These are phyloP conservation scores for Leishmania tarentolae DNA, from an alignment of 208 protist genomes.

Conservation along the genomic window DNA sequence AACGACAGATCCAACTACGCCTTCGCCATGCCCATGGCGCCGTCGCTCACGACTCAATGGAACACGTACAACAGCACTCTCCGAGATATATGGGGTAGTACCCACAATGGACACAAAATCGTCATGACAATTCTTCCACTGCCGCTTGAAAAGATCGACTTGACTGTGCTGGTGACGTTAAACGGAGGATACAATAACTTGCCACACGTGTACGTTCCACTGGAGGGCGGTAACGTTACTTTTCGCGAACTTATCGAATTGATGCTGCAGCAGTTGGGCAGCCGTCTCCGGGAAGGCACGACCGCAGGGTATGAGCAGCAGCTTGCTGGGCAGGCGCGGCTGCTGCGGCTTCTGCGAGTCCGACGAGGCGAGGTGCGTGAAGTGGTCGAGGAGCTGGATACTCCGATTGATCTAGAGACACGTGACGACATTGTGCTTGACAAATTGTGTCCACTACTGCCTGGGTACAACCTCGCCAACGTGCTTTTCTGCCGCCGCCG, in stretches of 20 bases:
- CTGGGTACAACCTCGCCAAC: conserved; percentile 42
- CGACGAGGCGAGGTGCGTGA: conserved; percentile 21
- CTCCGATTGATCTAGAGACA: conserved; percentile 5
- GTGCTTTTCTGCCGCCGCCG: conserved; percentile 72
- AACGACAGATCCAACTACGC: conserved; percentile 19
- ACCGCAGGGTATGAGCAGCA: conserved; percentile 22
- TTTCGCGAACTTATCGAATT: conserved; percentile 34
- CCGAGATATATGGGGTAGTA: conserved; percentile 23
- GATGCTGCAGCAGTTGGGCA: conserved; percentile 37
- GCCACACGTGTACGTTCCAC: conserved; percentile 46
- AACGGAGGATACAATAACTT: conserved; percentile 50
- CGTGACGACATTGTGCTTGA: conserved; percentile 32
- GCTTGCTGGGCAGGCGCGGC: conserved; percentile 1
- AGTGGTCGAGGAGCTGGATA: conserved; percentile 13
- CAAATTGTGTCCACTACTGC: conserved; percentile 15
- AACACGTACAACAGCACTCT: conserved; percentile 14
- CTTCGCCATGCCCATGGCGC: conserved; percentile 19
- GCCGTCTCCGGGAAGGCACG: conserved; percentile 9
- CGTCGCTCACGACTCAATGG: conserved; percentile 3
- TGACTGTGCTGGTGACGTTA: conserved; percentile 25
- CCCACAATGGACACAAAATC: conserved; percentile 25
- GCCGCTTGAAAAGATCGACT: conserved; percentile 28
- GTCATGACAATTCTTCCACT: conserved; percentile 52
- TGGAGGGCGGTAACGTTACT: conserved; percentile 13
- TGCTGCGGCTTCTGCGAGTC: conserved; percentile 37